These are phyloP conservation scores for Vicia villosa DNA, from an alignment of 306 rosid species.

Conservation along the genomic window DNA sequence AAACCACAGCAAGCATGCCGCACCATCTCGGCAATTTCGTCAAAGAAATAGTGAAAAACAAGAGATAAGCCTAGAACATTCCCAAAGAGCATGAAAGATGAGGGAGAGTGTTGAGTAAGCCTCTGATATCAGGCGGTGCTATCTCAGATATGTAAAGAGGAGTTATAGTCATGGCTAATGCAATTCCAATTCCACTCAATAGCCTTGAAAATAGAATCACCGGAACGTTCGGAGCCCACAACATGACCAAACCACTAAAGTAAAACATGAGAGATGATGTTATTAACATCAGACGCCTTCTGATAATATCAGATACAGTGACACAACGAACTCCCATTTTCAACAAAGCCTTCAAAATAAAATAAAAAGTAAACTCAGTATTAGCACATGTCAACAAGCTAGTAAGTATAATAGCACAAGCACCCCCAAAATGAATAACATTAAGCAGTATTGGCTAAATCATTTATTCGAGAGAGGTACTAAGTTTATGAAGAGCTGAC, in stretches of 20 bases:
- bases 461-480: too few species aligned
- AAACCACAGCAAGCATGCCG: slow-evolving; percentile 76
- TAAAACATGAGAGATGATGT: slow-evolving; percentile 66
- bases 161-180: slow-evolving; percentile 63
- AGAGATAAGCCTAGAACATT: slow-evolving; percentile 79
- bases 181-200: slow-evolving; percentile 68
- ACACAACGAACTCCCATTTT: too few species aligned
- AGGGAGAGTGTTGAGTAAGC: slow-evolving; percentile 72
- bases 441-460: too few species aligned
- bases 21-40: slow-evolving; percentile 73
- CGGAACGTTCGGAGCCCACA: slow-evolving; percentile 74
- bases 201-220: slow-evolving; percentile 65
- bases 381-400: too few species aligned
- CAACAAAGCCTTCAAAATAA: too few species aligned
- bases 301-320: slow-evolving; percentile 62
- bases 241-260: slow-evolving; percentile 63
- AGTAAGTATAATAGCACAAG: too few species aligned
- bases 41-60: slow-evolving; percentile 81
- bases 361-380: too few species aligned
- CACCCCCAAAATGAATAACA: too few species aligned
- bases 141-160: slow-evolving; percentile 96
- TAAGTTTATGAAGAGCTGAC: too few species aligned
- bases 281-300: slow-evolving; percentile 80
- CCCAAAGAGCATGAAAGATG: slow-evolving; percentile 77
- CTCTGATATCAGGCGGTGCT: slow-evolving; percentile 92